Evolutionary conservation across 2,329 filamentous ascomycete species (phyloP), one percentile per base, ranked within the genome.

Genomic region (Fusarium nodosum): DNA sequence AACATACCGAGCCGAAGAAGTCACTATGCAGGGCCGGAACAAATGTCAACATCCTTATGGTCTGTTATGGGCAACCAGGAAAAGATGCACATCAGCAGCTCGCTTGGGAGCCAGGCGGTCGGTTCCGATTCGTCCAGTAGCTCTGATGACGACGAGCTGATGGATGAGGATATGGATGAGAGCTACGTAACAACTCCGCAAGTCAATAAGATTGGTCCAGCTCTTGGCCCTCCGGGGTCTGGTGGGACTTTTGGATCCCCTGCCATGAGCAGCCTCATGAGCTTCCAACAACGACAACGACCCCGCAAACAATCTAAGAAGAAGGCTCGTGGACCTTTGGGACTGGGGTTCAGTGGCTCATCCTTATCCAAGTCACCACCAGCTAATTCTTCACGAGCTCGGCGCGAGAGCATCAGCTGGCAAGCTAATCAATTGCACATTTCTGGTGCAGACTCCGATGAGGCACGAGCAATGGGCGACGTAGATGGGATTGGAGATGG

Each of bases 361-460:
- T 77, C 79, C 20, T 75, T 90, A 1, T 93, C 93, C 13, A 90
- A 89, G 59, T 97, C 94, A 18, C 94, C 95, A 12, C 93, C 94
- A 11, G 83, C 80, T 73, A 66, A 77, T 72, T 65, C 79, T 39
- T 69, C 82, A 6, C 83, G 86, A 39, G 86, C 91, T 11, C 87
- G 95, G 45, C 86, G 95, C 44, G 94, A 97, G 79, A 97, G 93
- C 78, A 90, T 98, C 64, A 97, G 93, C 70, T 90, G 96, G 83
- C 93, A 94, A 38, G 94, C 94, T 18, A 94, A 96, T 71, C 93
- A 97, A 73, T 82, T 97, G 22, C 91, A 96, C 69, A 91, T 97
- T 38, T 90, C 88, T 55, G 88, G 93, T 6, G 94, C 91, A 71
- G 94, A 83, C 33, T 76, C 75, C 7, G 82, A 97, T 74, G 94